Evolutionary conservation across 208 protist genomes (phyloP).

Genomic region (Acanthamoeba castellanii): DNA sequence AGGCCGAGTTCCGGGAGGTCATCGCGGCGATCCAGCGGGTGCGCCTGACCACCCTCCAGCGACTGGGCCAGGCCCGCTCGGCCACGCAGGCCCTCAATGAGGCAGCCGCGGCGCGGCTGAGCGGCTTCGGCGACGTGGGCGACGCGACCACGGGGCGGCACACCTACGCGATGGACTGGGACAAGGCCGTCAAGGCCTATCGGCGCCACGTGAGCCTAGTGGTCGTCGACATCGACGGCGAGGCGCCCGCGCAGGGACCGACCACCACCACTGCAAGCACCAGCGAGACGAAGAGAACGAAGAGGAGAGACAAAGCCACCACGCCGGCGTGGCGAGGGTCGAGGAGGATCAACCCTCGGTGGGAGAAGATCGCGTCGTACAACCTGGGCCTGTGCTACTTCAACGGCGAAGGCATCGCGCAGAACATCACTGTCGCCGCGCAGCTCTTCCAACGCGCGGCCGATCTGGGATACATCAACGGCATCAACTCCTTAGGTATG

Average conservation of each 20-base stretch:
- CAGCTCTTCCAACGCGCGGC: conserved; percentile 25
- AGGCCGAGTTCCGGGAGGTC: not conserved
- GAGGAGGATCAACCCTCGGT: not conserved
- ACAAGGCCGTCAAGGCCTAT: not conserved
- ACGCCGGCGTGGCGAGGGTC: not conserved
- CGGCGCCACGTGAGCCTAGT: not conserved
- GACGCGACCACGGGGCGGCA: not conserved
- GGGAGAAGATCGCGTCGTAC: not conserved
- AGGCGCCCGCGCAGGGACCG: not conserved
- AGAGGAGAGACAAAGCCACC: not conserved
- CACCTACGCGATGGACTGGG: conserved; percentile 21
- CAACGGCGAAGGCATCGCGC: not conserved
- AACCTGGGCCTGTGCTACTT: conserved; percentile 26
- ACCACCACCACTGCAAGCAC: not conserved
- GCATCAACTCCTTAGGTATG: conserved; percentile 7
- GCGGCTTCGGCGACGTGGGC: not conserved
- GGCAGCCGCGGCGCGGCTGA: not conserved
- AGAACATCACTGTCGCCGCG: not conserved
- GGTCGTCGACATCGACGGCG: not conserved
- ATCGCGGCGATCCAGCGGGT: not conserved
- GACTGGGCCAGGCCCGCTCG: not conserved
- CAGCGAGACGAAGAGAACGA: not conserved
- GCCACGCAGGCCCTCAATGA: not conserved
- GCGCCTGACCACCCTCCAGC: not conserved
- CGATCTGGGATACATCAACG: not conserved